Evolutionary conservation across 352 stramenopile genomes (phyloP).

Genomic region (Phytophthora uliginosa): DNA sequence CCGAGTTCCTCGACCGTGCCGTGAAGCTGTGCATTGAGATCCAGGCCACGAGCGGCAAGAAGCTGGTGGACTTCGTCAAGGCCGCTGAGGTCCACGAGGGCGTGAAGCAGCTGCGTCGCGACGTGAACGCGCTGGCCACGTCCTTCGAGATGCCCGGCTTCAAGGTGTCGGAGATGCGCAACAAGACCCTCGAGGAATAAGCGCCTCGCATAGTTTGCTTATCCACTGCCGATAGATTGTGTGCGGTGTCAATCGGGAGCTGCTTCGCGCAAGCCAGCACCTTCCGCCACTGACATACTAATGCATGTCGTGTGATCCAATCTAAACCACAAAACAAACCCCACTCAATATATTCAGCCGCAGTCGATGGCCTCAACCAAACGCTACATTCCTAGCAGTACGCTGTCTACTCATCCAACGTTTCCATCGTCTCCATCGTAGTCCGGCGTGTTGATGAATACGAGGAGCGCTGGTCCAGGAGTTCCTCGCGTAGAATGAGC

Average conservation of each 20-base stretch:
- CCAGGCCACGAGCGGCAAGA: constrained; percentile 92
- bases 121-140: constrained; percentile 96
- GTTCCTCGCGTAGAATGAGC: constrained; percentile 44
- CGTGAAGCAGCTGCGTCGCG: constrained; percentile 90
- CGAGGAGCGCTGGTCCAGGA: constrained; percentile 36
- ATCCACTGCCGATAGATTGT: constrained; percentile 45
- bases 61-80: constrained; percentile 95
- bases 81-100: constrained; percentile 86
- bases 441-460: constrained; percentile 44
- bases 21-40: constrained; percentile 96
- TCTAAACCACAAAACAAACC: constrained; percentile 30
- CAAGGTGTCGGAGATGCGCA: constrained; percentile 91
- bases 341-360: constrained; percentile 53
- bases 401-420: background rate
- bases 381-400: constrained; percentile 1
- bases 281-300: constrained; percentile 37
- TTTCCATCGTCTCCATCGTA: constrained; percentile 27
- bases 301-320: constrained; percentile 38
- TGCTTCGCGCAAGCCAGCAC: constrained; percentile 26
- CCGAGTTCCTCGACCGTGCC: constrained; percentile 96
- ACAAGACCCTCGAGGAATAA: constrained; percentile 86
- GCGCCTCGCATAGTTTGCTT: constrained; percentile 18
- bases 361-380: constrained; percentile 32
- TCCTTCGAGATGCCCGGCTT: constrained; percentile 98
- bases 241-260: constrained; percentile 38